Evolutionary conservation across 306 rosid genomes (phyloP), one percentile per base, ranked within the genome.

Genomic region (Citrullus mucosospermus): DNA sequence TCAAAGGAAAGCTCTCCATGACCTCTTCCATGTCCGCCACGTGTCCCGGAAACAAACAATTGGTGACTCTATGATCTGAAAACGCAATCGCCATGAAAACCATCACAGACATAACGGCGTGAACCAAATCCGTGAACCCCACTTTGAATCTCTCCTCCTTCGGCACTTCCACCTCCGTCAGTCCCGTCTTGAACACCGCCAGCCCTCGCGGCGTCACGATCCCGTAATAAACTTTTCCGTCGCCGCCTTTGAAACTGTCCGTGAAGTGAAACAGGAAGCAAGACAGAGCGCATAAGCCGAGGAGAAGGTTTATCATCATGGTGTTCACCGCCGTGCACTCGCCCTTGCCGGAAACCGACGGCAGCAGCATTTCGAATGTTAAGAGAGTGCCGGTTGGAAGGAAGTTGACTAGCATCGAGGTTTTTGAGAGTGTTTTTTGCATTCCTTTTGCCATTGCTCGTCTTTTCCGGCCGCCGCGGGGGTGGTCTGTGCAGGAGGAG

Each of bases 231-330:
- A 91, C 61, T 13, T 80, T 82, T 1, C 88, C 93, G 12, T 91
- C 97, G 0, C 88, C 75, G 6, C 92, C 90, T 0, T 80, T 86
- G 66, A 91, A 93, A 55, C 92, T 89, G 65, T 87, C 91, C 0
- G 93, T 93, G 81, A 91, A 89, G 80, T 89, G 96, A 44, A 89
- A 89, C 91, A 93, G 86, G 87, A 93, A 93, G 85, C 96, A 93
- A 0, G 95, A 93, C 43, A 93, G 88, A 2, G 90, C 79, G 44
- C 96, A 89, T 4, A 93, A 32, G 5, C 12, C 66, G 0, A 91
- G 60, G 3, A 93, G 88, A 16, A 71, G 30, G 77, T 85, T 82
- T n/a, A 84, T 86, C 96, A 91, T 88, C 20, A 78, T 13, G 48
- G 86, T 80, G 59, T 84, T 79, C 5, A 86, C 88, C 1, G 82